These are phyloP conservation scores for Mrakia hoshinonis DNA, from an alignment of 768 basidiomycete genomes.

Conservation along the genomic window DNA sequence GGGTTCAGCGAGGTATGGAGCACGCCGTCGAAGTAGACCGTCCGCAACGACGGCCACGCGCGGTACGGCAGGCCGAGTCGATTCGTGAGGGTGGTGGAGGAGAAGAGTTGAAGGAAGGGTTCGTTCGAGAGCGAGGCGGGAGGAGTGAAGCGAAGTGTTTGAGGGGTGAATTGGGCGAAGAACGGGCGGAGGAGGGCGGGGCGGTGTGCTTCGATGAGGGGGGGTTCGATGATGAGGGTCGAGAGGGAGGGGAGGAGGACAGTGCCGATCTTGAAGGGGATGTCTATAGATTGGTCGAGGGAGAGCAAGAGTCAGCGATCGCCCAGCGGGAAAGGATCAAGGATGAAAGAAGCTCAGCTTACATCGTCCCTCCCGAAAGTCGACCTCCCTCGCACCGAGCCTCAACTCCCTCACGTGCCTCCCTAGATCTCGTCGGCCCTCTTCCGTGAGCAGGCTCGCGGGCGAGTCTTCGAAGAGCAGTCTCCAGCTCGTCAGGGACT, in stretches of 20 bases:
- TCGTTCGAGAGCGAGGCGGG: slow-evolving; percentile 43
- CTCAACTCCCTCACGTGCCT: not conserved
- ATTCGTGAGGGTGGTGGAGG: not conserved
- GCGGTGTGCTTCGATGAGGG: not conserved
- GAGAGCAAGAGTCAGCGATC: not conserved
- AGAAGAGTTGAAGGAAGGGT: slow-evolving; percentile 40
- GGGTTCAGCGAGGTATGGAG: not conserved
- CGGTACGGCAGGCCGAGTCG: not conserved
- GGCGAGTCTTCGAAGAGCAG: not conserved
- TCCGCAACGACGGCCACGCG: not conserved
- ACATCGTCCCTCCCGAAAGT: not conserved
- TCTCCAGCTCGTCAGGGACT: not conserved
- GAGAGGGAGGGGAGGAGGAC: not conserved
- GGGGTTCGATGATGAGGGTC: not conserved
- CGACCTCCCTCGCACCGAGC: not conserved
- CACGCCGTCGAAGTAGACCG: not conserved
- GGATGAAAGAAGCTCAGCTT: not conserved
- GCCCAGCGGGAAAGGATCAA: not conserved
- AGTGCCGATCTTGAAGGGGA: not conserved
- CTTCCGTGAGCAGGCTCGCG: not conserved
- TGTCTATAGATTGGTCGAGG: not conserved
- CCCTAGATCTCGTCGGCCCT: not conserved
- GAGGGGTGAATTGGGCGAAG: slow-evolving; percentile 41
- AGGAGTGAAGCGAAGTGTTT: slow-evolving; percentile 30
- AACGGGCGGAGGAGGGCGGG: not conserved